Percentiles rank a stretch among this genome's conserved stretches.
Conservation (phyloP, 1,284 basidiomycete genomes). For the Amylostereum chailletii region DNA sequence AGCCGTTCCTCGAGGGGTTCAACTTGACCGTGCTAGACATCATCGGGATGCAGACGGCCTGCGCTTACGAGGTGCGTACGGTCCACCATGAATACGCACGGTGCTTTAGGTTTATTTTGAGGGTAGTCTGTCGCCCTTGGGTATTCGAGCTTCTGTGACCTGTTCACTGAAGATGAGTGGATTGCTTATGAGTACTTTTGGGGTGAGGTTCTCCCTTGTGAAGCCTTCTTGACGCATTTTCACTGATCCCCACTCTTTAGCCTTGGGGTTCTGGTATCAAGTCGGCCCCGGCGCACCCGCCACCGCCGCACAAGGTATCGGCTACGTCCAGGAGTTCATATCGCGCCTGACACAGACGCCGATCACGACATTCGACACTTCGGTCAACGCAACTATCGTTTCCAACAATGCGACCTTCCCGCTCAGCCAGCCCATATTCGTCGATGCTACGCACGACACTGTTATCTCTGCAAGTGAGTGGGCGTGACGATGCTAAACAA, state of each 20-base stretch:
- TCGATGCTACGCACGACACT: slow-evolving; percentile 46
- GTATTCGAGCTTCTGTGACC: slow-evolving; percentile 38
- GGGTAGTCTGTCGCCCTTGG: slow-evolving; percentile 56
- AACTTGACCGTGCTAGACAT: slow-evolving; percentile 40
- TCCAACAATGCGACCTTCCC: slow-evolving; percentile 48
- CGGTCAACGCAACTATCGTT: slow-evolving; percentile 50
- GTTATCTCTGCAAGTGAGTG: slow-evolving; percentile 30
- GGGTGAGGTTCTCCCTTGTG: slow-evolving; percentile 17
- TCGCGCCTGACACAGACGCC: slow-evolving; percentile 40
- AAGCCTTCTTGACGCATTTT: no score
- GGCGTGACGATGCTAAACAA: no score
- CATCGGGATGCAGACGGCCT: slow-evolving; percentile 38
- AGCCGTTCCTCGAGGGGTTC: slow-evolving; percentile 37
- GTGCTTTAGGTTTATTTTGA: slow-evolving; percentile 7
- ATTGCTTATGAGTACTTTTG: slow-evolving; percentile 47
- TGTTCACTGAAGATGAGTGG: slow-evolving; percentile 65
- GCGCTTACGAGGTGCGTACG: slow-evolving; percentile 44
- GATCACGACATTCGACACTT: slow-evolving; percentile 41
- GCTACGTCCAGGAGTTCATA: slow-evolving; percentile 51
- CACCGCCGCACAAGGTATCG: slow-evolving; percentile 52
- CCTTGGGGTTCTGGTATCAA: slow-evolving; percentile 42
- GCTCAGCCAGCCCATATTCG: slow-evolving; percentile 48
- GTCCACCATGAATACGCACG: no score
- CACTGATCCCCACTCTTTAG: slow-evolving; percentile 4
- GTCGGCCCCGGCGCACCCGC: slow-evolving; percentile 46